Evolutionary conservation across 768 basidiomycete genomes (phyloP), one percentile per base, ranked within the genome.

Genomic region (Boletellus emodensis): DNA sequence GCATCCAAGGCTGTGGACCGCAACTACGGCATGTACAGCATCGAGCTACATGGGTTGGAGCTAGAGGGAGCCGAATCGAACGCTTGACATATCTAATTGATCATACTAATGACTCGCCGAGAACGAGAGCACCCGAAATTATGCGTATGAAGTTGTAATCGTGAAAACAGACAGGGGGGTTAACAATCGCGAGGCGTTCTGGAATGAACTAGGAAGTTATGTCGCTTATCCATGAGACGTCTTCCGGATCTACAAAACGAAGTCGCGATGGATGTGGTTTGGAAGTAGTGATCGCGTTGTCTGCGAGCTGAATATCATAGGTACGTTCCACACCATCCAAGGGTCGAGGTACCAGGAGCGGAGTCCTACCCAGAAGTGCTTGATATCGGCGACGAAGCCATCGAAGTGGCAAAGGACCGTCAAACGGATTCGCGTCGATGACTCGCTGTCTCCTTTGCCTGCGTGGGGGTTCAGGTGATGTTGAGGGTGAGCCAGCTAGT

Each of bases 11-110:
- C 84, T 8, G 61, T 67, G 2, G 84, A 92, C 68, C 79, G 82
- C 41, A 84, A 85, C 60, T 92, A 91, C 67, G 87, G 84, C 68
- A 82, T 86, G 79, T 93, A 91, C 68, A 76, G 91, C 56, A 94
- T 94, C 61, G 93, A 95, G 62, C 69, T 96, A 59, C 94, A 94
- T 61, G 88, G 84, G 51, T 64, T 90, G 59, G 87, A 86, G 66
- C 71, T 90, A 63, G 75, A 74, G 59, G 63, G 62, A 38, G 75
- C 76, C 41, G 76, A 74, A 52, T 67, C 68, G 34, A 67, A 48
- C 45, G 37, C 57, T 46, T 65, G 44, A 67, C 30, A 48, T 41
- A 56, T 55, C 57, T 55, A 50, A 51, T 24, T 57, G 48, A 49
- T 49, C 40, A 26, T 57, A 53, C 39, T 40, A 39, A 56, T 35